Base-by-base conservation (phyloP, 2,329 filamentous ascomycete genomes). In the Ophiosphaerella herpotricha region DNA sequence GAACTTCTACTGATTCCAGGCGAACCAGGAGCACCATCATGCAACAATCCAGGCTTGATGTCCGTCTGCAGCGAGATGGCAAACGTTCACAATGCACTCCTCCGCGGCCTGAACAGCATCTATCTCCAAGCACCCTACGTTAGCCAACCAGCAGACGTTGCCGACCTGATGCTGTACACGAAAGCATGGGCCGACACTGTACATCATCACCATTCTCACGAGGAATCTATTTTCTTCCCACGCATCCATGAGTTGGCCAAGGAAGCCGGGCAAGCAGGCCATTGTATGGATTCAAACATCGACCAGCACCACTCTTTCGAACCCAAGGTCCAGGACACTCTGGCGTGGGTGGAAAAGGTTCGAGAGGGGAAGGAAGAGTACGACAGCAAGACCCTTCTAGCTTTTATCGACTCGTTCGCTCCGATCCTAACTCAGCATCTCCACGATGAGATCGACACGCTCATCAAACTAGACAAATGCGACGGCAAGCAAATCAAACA, bases 151-250 rank as follows among this genome's bases (percentile, higher is more conserved):
- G 50, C 11, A 50, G 64, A 52, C 29, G 59, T 68, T 5, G 43
- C 56, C n/a, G 63, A 70, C 38, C 55, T 73, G 12, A 57, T 67
- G 18, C 56, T 64, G 9, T 72, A 70, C 49, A 57, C 70, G 7
- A 48, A 56, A 2, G 66, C 65, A 9, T 75, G 71, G 67, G 57
- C 55, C 14, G 65, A 71, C 13, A 68, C 65, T 33, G 66, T 75
- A 5, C 55, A 73, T 33, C 69, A 74, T 48, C 73, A 75, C 48
- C 73, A 75, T 47, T 43, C 56, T 1, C 52, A 60, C 32, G 73
- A 75, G 46, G 73, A 75, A 42, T 48, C 38, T 0, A 49, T 61
- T 38, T 70, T 73, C 23, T 75, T 76, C 46, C 72, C 73, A 1
- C 65, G 58, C 26, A 51, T 74, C 5, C 68, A 71, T 26, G 62